These are phyloP conservation scores for Nyctanthes arbortristis DNA, from an alignment of 257 asterid species.

Conservation along the genomic window DNA sequence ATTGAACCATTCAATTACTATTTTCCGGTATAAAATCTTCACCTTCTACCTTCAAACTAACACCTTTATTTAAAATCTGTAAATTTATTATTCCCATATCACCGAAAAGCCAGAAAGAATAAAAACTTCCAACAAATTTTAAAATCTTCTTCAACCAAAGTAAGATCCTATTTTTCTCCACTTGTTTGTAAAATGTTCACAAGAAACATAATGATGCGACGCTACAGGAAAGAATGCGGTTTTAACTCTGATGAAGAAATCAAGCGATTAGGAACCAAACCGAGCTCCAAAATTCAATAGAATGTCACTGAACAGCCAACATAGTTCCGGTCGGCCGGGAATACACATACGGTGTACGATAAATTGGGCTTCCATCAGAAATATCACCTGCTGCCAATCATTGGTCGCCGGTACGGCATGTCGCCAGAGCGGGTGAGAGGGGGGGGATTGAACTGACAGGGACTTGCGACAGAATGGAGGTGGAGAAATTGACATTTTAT, in stretches of 20 bases:
- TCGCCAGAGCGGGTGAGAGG: background rate
- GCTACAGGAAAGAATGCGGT: constrained; percentile 21
- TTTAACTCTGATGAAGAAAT: constrained; percentile 16
- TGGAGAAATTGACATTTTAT: background rate
- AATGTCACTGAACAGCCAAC: constrained; percentile 25
- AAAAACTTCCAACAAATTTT: constrained; percentile 28
- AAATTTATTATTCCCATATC: constrained; percentile 27
- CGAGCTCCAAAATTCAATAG: constrained; percentile 18
- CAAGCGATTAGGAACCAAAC: constrained; percentile 41
- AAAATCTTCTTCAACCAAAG: constrained; percentile 26
- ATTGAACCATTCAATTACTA: constrained; percentile 23
- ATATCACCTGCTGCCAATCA: background rate
- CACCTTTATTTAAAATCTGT: constrained; percentile 21
- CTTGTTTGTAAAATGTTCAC: constrained; percentile 28
- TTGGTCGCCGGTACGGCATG: background rate
- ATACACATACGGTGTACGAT: constrained; percentile 22
- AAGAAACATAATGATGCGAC: constrained; percentile 14
- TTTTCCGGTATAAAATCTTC: constrained; percentile 12
- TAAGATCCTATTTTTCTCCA: constrained; percentile 33
- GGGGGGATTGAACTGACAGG: background rate
- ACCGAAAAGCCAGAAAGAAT: constrained; percentile 11
- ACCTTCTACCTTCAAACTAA: constrained; percentile 27
- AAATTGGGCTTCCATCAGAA: constrained; percentile 3
- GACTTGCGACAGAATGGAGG: background rate
- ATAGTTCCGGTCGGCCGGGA: constrained; percentile 24